Evolutionary conservation across 2,329 filamentous ascomycete species (phyloP).

Genomic region (Colletotrichum trifolii): DNA sequence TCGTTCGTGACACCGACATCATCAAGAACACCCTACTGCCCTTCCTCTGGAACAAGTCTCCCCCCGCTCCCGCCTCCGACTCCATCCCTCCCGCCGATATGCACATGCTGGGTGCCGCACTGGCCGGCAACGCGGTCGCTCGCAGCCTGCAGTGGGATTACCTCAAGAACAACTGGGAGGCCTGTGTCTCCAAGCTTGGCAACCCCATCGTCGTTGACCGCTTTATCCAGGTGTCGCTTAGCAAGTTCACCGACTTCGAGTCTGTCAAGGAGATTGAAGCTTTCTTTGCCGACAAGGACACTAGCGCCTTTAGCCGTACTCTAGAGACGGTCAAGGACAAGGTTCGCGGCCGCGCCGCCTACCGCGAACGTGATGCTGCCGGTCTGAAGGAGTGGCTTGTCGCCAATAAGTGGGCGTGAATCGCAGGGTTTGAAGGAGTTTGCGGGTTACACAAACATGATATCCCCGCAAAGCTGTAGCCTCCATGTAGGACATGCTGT

Average conservation of each 20-base stretch:
- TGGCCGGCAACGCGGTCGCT: constrained; percentile 79
- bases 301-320: constrained; percentile 85
- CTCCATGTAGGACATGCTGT: not conserved
- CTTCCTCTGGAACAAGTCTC: constrained; percentile 80
- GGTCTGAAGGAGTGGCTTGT: constrained; percentile 82
- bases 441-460: not conserved
- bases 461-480: constrained; percentile 21
- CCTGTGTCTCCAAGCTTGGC: constrained; percentile 75
- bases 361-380: constrained; percentile 80
- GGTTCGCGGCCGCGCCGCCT: constrained; percentile 84
- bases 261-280: constrained; percentile 79
- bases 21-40: constrained; percentile 73
- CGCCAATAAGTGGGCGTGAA: constrained; percentile 55
- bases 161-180: constrained; percentile 84
- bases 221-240: constrained; percentile 82
- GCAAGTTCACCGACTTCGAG: constrained; percentile 79
- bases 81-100: constrained; percentile 88
- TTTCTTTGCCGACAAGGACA: constrained; percentile 92
- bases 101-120: constrained; percentile 79
- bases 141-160: constrained; percentile 86
- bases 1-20: constrained; percentile 75
- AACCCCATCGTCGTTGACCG: constrained; percentile 93
- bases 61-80: constrained; percentile 59
- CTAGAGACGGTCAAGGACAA: constrained; percentile 88
- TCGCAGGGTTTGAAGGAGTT: not conserved